Evolutionary conservation across 352 stramenopile genomes (phyloP), one percentile per base, ranked within the genome.

Genomic region (Globisporangium nagaii): DNA sequence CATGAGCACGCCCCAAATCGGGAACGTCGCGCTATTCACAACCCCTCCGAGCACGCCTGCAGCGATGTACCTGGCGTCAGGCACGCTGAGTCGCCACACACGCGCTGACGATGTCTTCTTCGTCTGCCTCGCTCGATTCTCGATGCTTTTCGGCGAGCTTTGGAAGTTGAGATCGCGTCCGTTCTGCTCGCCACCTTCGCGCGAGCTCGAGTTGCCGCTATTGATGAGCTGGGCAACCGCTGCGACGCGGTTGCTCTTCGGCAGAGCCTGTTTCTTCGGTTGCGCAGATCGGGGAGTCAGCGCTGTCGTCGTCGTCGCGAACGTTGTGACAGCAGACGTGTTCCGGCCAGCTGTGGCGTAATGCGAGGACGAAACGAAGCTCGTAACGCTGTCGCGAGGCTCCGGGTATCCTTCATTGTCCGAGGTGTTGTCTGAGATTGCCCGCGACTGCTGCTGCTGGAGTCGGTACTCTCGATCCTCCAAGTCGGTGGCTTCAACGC

Each of bases 41-140:
- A 79, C 25, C 0, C 62, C 59, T 7, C 62, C 66, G 11, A 80
- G 7, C 5, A 53, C 51, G 28, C 75, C 75, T 3, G 82, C 34
- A 0, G 62, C 35, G 27, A 83, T 45, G 30, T 75, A 77, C 27
- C 66, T 77, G 59, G 53, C 70, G 35, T 86, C 73, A 0, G 57
- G 60, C 12, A 58, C 24, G 1, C 62, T 72, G 61, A 84, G 56
- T 12, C 66, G 67, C 75, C 75, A 86, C 11, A 86, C 59, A 13
- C 73, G 68, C 19, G 53, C 48, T n/a, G 41, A 25, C 1, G 40
- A n/a, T 11, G 15, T 57, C 46, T 31, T 54, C 7, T 4, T 40
- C 12, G 17, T 7, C 1, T 32, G 41, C 2, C n/a, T 47, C 24
- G 41, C 41, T 13, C 6, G 41, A 27, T 13, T 47, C 24, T 34